Conservation (phyloP, 2,329 filamentous ascomycete genomes). For the Claviceps sp. region DNA sequence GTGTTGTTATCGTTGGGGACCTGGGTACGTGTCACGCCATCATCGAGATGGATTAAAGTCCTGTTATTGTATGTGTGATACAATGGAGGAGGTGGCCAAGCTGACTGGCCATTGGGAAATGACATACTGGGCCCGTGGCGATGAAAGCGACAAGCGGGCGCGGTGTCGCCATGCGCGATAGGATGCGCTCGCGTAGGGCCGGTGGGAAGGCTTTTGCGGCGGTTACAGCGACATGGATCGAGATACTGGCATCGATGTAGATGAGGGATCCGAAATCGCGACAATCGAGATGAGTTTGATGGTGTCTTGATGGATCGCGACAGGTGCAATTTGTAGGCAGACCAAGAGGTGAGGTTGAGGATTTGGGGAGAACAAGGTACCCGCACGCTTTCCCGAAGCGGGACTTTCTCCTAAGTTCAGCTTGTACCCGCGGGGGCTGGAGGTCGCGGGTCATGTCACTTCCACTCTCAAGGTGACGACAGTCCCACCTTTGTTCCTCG, state of each 20-base stretch:
- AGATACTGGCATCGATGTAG: conserved; percentile 39
- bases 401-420: conserved; percentile 15
- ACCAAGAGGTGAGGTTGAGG: conserved; percentile 44
- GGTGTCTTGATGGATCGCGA: conserved; percentile 38
- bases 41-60: conserved; percentile 46
- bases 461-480: too few relatives aligned
- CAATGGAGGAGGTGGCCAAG: conserved; percentile 48
- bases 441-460: too few relatives aligned
- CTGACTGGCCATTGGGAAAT: conserved; percentile 50
- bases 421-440: neutral
- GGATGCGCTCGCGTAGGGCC: conserved; percentile 38
- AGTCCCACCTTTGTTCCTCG: too few relatives aligned
- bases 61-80: conserved; percentile 33
- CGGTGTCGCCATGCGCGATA: conserved; percentile 43
- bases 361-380: conserved; percentile 27
- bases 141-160: conserved; percentile 33
- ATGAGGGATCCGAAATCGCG: conserved; percentile 30
- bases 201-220: conserved; percentile 30
- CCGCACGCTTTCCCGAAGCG: conserved; percentile 24
- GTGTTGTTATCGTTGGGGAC: conserved; percentile 36
- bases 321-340: conserved; percentile 35
- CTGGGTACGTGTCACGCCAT: conserved; percentile 38
- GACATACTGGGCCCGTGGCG: conserved; percentile 46
- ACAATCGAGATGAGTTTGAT: conserved; percentile 27
- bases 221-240: conserved; percentile 35